Evolutionary conservation across 192 early-diverging fungal genomes (phyloP).

Genomic region (Podila epigama): DNA sequence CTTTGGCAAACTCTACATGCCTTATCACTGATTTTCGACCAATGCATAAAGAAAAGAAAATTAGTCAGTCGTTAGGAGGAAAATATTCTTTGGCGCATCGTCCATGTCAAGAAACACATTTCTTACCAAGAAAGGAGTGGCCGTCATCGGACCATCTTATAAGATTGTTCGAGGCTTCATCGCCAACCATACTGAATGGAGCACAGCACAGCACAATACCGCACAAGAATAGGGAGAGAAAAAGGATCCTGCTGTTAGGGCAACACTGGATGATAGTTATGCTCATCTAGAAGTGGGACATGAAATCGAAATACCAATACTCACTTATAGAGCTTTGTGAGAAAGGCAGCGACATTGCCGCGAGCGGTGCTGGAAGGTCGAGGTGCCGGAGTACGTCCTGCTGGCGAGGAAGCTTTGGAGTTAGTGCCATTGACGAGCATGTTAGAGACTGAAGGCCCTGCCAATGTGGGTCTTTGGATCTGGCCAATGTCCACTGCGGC

Average conservation of each 20-base stretch:
- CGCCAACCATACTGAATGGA: constrained; percentile 85
- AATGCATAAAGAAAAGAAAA: neutral
- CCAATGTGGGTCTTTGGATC: neutral
- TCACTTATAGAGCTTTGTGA: constrained; percentile 93
- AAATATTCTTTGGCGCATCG: neutral
- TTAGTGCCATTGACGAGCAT: neutral
- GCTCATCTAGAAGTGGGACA: too few species aligned
- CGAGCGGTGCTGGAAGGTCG: constrained; percentile 35
- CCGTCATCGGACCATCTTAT: constrained; percentile 93
- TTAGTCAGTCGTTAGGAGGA: neutral
- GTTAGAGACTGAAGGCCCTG: neutral
- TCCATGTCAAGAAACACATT: too few species aligned
- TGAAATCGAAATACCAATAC: constrained; percentile 4
- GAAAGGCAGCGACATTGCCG: constrained; percentile 82
- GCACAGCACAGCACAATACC: neutral
- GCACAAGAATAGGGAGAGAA: too few species aligned
- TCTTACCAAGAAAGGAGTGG: constrained; percentile 81
- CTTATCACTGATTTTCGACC: constrained; percentile 59
- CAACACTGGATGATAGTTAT: too few species aligned
- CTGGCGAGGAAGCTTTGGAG: neutral
- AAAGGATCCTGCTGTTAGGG: too few species aligned
- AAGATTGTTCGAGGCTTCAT: constrained; percentile 79
- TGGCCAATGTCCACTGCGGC: neutral
- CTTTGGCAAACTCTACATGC: constrained; percentile 83
- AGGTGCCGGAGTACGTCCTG: neutral